Evolutionary conservation across 1,139 yeast species (phyloP).

Genomic region (Taphrina communis): DNA sequence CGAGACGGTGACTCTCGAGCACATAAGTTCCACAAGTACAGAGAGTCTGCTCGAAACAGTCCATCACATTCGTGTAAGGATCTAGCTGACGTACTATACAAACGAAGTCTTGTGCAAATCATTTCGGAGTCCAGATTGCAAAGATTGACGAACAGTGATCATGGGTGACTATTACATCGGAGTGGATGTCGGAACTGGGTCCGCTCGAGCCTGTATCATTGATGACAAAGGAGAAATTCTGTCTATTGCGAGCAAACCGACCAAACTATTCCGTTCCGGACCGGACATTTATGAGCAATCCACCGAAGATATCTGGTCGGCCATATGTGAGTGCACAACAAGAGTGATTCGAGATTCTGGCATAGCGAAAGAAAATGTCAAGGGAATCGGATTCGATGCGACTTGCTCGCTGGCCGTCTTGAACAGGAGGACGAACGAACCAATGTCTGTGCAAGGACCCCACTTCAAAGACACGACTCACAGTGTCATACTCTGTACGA

Average conservation of each 20-base stretch:
- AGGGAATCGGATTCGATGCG: slow-evolving; percentile 95
- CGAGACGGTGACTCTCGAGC: too few species aligned
- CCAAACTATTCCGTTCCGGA: slow-evolving; percentile 62
- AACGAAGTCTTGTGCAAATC: background rate
- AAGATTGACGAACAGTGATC: background rate
- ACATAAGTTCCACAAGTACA: too few species aligned
- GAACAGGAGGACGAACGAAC: slow-evolving; percentile 67
- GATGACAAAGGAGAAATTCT: slow-evolving; percentile 82
- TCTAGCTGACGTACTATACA: too few species aligned
- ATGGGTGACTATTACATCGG: slow-evolving; percentile 36
- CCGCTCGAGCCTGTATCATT: slow-evolving; percentile 91
- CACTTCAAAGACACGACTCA: slow-evolving; percentile 74
- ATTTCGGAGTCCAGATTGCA: background rate
- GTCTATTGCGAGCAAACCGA: slow-evolving; percentile 76
- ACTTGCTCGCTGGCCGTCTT: slow-evolving; percentile 92
- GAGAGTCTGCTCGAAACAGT: too few species aligned
- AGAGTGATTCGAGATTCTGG: slow-evolving; percentile 74
- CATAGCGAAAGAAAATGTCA: slow-evolving; percentile 67
- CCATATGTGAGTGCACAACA: slow-evolving; percentile 78
- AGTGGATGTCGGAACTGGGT: slow-evolving; percentile 91
- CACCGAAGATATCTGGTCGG: slow-evolving; percentile 78
- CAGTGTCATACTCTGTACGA: slow-evolving; percentile 75
- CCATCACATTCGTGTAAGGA: too few species aligned
- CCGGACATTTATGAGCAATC: slow-evolving; percentile 61
- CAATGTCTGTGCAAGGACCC: slow-evolving; percentile 85